Evolutionary conservation across 257 asterid genomes (phyloP).

Genomic region (Solanum sejunctum): DNA sequence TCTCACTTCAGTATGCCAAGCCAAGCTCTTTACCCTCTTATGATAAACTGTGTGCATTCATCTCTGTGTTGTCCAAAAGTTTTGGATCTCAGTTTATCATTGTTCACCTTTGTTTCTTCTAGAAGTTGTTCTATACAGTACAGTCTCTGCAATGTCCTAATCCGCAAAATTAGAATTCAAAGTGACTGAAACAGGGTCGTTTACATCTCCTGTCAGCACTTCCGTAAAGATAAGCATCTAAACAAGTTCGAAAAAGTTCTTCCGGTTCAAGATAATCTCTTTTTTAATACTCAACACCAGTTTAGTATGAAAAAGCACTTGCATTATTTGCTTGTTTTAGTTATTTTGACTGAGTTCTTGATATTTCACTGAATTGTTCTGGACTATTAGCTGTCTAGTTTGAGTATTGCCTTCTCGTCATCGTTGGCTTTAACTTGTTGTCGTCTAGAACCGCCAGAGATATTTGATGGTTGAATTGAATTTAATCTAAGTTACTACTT

Average conservation of each 20-base stretch:
- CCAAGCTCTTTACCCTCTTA: not conserved
- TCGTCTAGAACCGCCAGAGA: not conserved
- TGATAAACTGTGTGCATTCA: no score
- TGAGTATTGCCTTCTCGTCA: not conserved
- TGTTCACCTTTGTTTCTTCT: not conserved
- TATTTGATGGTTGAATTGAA: not conserved
- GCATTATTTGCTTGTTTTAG: not conserved
- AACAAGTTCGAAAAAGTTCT: not conserved
- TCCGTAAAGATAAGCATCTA: not conserved
- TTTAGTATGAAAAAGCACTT: not conserved
- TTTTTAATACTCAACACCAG: not conserved
- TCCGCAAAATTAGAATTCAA: not conserved
- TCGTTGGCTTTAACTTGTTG: not conserved
- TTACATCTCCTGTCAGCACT: not conserved
- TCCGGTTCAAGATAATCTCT: not conserved
- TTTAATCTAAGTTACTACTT: not conserved
- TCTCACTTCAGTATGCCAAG: not conserved
- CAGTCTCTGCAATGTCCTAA: not conserved
- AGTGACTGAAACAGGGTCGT: not conserved
- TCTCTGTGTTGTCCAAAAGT: not conserved
- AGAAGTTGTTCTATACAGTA: not conserved
- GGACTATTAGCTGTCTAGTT: not conserved
- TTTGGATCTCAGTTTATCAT: not conserved
- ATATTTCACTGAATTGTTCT: not conserved
- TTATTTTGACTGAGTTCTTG: not conserved